Evolutionary conservation across 2,329 filamentous ascomycete species (phyloP), one percentile per base, ranked within the genome.

Genomic region (Juglanconis oblonga): DNA sequence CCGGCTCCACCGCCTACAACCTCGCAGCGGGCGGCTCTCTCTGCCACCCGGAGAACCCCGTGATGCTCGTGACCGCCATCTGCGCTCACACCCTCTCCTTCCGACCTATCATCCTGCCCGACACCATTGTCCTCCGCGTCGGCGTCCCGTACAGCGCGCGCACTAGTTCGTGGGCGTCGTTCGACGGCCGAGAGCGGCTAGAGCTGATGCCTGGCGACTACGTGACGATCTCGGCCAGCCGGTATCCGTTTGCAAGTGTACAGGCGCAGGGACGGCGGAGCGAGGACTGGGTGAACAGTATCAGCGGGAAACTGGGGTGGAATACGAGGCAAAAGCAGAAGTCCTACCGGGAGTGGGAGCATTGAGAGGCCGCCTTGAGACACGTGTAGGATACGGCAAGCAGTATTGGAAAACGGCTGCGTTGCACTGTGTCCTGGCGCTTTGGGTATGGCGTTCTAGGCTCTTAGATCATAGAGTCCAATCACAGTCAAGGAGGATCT

Each of bases 21-120:
- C 87, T 98, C 24, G 94, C 93, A 0, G 93, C 94, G 0, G 95
- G 95, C n/a, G 94, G 94, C 24, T 96, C 92, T 3, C 83, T 98
- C 31, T 97, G 92, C 70, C 94, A 98, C 71, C 94, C 94, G 0
- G 95, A 98, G 68, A 98, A 97, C 72, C 95, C 94, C 0, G 93
- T 97, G 52, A 97, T 98, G 75, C 86, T 98, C 2, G 86, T 98
- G 5, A 97, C 93, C 0, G 90, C 94, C 53, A 97, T 98, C 58
- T 97, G 93, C 72, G 91, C 95, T 1, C 94, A 98, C 74, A 97
- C 94, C 0, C 81, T 98, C 3, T 96, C 91, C 2, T 98, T 98
- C 81, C 84, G 95, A 10, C 94, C 94, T n/a, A 95, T 98, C 68
- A 95, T 98, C 69, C 81, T 98, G 3, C 95, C 95, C 0, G 95